Evolutionary conservation across 2,329 filamentous ascomycete species (phyloP), one percentile per base, ranked within the genome.

Genomic region (Ophiocordyceps australis): DNA sequence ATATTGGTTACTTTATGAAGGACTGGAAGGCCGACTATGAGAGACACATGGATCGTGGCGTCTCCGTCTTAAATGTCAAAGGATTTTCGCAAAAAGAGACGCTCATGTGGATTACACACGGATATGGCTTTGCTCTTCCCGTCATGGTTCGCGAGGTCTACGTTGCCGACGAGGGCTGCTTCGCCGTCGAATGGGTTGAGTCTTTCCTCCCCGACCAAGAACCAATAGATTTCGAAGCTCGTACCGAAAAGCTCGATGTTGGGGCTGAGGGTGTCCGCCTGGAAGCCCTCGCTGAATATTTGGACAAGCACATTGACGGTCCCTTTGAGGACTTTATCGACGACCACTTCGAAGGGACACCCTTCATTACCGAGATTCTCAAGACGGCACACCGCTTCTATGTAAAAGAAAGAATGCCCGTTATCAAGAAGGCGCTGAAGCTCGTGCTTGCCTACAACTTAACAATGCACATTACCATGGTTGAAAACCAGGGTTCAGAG

Each of bases 1-100:
- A 95, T 43, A 92, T 95, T 42, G 80, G 74, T 22, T 93, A 91
- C 54, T 95, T 95, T 62, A 89, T 94, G 80, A 94, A 94, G 62
- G 86, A 94, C 52, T 95, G 85, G 85, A 92, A 86, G 56, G 85
- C 83, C 23, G 86, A 95, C 50, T 93, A 89, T 42, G 83, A 93
- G 55, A 76, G 83, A 39, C 85, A 94, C 47, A 69, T 89, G 38
- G 78, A 71, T 35, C 71, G 80, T 30, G 81, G 80, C 28, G 82
- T 94, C 46, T 91, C 83, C 3, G 77, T 93, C 25, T 85, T 78
- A 52, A 94, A 94, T 45, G 89, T 94, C 57, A 93, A 92, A 59
- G 85, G 85, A 26, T 75, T 75, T 35, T 57, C 68, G 10, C 59
- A 63, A 33, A 73, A 71, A 49, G 71, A 75, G 50, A 66, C 62